Evolutionary conservation across 768 basidiomycete genomes (phyloP).

Genomic region (Mrakia gelida): DNA sequence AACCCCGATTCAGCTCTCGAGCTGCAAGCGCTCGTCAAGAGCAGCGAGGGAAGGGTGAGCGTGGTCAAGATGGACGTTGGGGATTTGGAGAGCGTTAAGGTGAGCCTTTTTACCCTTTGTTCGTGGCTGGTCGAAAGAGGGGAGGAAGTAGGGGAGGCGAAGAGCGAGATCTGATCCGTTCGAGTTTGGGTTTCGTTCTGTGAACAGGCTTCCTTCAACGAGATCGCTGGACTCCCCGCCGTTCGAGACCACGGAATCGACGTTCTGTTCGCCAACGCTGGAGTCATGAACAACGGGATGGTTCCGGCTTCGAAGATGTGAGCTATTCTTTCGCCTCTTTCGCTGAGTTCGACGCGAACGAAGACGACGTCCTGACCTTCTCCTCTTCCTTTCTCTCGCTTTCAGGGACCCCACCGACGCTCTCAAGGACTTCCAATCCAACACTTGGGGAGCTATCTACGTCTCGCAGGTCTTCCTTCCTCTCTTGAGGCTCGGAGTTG

Average conservation of each 20-base stretch:
- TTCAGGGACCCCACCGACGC: neutral
- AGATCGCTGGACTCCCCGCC: neutral
- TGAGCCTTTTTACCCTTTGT: neutral
- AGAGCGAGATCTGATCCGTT: neutral
- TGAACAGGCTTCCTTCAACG: neutral
- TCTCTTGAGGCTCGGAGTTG: neutral
- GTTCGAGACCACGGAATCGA: conserved; percentile 13
- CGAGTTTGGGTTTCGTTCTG: neutral
- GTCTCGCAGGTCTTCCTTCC: conserved; percentile 10
- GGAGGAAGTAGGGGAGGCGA: too few species aligned
- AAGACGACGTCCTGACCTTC: too few species aligned
- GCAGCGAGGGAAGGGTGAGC: neutral
- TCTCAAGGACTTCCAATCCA: neutral
- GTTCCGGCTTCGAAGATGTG: neutral
- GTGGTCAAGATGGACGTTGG: conserved; percentile 15
- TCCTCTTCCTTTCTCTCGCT: too few species aligned
- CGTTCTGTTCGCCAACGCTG: conserved; percentile 11
- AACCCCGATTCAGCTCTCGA: neutral
- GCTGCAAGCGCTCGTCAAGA: neutral
- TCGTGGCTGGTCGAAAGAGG: accelerated
- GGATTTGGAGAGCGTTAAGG: conserved; percentile 12
- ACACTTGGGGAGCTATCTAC: neutral
- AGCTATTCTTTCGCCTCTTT: neutral
- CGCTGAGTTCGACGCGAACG: too few species aligned
- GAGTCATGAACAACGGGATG: neutral